Evolutionary conservation across 1,139 yeast species (phyloP).

Genomic region (Zygosaccharomyces pseudobailii): DNA sequence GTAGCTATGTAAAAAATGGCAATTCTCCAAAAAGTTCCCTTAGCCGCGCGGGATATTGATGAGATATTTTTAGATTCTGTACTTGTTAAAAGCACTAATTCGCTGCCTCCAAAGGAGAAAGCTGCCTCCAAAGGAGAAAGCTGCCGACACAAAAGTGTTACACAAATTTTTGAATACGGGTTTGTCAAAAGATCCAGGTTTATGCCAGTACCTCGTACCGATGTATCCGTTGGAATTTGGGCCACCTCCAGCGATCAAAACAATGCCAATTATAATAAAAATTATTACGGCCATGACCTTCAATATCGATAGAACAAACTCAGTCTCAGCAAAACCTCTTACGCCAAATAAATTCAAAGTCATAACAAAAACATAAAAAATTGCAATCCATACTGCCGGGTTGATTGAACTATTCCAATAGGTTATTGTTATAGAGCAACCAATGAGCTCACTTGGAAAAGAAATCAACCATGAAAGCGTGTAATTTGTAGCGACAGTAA

Average conservation of each 20-base stretch:
- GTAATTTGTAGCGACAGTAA: slow-evolving; percentile 71
- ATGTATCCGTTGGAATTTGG: slow-evolving; percentile 47
- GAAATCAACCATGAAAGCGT: slow-evolving; percentile 67
- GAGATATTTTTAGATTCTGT: slow-evolving; percentile 80
- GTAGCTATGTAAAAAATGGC: slow-evolving; percentile 52
- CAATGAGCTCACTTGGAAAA: slow-evolving; percentile 67
- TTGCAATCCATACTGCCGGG: slow-evolving; percentile 42
- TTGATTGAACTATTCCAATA: slow-evolving; percentile 46
- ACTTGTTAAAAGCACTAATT: slow-evolving; percentile 79
- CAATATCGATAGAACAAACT: slow-evolving; percentile 54
- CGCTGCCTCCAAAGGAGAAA: slow-evolving; percentile 59
- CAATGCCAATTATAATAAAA: slow-evolving; percentile 64
- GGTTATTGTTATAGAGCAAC: slow-evolving; percentile 62
- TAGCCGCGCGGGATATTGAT: slow-evolving; percentile 68
- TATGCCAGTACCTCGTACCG: slow-evolving; percentile 60
- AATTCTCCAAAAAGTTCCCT: slow-evolving; percentile 71
- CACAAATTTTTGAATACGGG: slow-evolving; percentile 42
- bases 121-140: slow-evolving; percentile 59
- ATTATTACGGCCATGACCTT: slow-evolving; percentile 62
- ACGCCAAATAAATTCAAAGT: slow-evolving; percentile 63
- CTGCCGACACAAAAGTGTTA: slow-evolving; percentile 34
- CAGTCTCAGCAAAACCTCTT: slow-evolving; percentile 59
- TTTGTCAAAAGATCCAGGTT: slow-evolving; percentile 60
- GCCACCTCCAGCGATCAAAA: slow-evolving; percentile 67
- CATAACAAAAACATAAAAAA: slow-evolving; percentile 58